A percentile compares a stretch with the other conserved stretches of the same genome.
phyloP scores from a whole-genome alignment of 2,329 filamentous ascomycete species.

The Cryphonectria nitschkei region DNA sequence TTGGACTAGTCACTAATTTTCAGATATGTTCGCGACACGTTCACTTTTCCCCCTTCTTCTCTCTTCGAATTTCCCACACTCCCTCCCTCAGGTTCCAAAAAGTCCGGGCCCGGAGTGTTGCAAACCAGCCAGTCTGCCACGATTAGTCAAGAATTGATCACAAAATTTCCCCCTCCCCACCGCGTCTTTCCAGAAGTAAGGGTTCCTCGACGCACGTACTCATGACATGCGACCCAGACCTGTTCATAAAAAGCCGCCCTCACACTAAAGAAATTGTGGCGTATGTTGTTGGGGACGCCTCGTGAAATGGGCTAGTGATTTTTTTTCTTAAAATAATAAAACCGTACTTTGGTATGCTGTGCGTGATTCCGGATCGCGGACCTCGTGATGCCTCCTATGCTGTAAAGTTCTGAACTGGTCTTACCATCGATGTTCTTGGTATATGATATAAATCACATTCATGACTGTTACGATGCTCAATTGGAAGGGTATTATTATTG shows the following conservation, averaged over 20 bases:
- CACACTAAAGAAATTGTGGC: too few relatives aligned
- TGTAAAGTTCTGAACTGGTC: not conserved
- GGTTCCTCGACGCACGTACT: not conserved
- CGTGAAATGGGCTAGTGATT: not conserved
- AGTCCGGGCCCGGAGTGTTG: not conserved
- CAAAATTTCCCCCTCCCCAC: not conserved
- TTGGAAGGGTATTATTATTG: not conserved
- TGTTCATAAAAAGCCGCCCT: not conserved
- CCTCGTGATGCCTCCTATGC: too few relatives aligned
- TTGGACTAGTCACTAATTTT: not conserved
- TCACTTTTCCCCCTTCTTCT: not conserved
- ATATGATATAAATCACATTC: not conserved
- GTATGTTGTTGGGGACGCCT: not conserved
- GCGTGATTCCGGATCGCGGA: not conserved
- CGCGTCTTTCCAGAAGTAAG: not conserved
- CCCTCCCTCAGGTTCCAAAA: not conserved
- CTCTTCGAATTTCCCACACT: not conserved
- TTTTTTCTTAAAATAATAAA: not conserved
- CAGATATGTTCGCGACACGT: not conserved
- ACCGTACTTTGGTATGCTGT: not conserved
- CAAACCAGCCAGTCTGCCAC: not conserved
- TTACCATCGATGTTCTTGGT: not conserved
- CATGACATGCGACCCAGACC: not conserved
- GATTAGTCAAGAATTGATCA: constrained; percentile 2
- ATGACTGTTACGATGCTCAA: not conserved